A percentile compares a stretch with the other conserved stretches of the same genome.
These are phyloP conservation scores for Tetratostichococcus sp. DNA, from an alignment of 139 green algal genomes.

Conservation along the genomic window DNA sequence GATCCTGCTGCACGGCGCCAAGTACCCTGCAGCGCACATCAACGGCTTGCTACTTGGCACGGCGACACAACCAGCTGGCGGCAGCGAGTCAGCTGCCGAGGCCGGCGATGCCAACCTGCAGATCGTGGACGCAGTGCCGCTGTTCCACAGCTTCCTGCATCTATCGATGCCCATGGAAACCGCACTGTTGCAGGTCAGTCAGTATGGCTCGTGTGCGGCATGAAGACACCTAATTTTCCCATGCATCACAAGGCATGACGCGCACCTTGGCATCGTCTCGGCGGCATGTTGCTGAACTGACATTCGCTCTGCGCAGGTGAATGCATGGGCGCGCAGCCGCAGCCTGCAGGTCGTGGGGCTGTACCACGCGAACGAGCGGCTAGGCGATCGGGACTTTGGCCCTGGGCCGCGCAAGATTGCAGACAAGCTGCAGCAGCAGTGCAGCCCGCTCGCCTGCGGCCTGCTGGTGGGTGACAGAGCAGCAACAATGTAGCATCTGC, in stretches of 20 bases:
- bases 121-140: constrained; percentile 50
- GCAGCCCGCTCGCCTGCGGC: constrained; percentile 14
- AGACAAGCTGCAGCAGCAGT: constrained; percentile 39
- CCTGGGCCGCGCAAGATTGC: constrained; percentile 42
- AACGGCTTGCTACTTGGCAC: constrained; percentile 53
- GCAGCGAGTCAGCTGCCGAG: not conserved
- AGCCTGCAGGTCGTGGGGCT: constrained; percentile 61
- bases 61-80: not conserved
- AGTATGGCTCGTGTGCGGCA: no score
- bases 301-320: not conserved
- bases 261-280: no score
- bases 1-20: constrained; percentile 53
- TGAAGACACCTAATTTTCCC: no score
- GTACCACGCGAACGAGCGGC: constrained; percentile 68
- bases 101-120: constrained; percentile 11
- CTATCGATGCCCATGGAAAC: constrained; percentile 54
- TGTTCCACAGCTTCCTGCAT: constrained; percentile 56
- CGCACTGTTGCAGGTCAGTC: constrained; percentile 45
- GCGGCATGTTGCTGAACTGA: no score
- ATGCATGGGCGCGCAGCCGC: constrained; percentile 5
- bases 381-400: constrained; percentile 51
- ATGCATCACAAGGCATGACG: no score
- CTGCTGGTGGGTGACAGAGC: constrained; percentile 24
- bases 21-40: constrained; percentile 46
- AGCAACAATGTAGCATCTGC: not conserved